A percentile compares a stretch with the other conserved stretches of the same genome.
These are phyloP conservation scores for Sclerotinia spermophila DNA, from an alignment of 2,329 filamentous ascomycete genomes.

Conservation along the genomic window DNA sequence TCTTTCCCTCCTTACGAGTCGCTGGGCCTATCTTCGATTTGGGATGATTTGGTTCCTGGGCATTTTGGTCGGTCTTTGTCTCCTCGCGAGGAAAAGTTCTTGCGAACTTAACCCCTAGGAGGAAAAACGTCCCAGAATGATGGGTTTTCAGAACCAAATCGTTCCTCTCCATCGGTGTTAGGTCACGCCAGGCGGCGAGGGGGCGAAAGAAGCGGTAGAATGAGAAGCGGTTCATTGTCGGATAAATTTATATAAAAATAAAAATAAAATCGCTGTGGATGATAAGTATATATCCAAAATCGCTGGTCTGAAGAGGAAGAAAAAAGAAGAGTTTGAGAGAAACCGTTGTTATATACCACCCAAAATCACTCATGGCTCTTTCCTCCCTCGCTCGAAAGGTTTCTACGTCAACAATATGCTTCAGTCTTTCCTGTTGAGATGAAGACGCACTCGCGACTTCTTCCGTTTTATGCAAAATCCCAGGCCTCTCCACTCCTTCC, in stretches of 20 bases:
- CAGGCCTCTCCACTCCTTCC: no score
- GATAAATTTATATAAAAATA: background rate
- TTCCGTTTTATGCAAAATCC: no score
- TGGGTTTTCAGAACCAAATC: background rate
- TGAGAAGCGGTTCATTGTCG: background rate
- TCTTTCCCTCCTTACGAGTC: background rate
- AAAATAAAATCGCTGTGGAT: background rate
- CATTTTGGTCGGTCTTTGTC: background rate
- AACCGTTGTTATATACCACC: background rate
- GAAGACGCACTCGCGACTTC: background rate
- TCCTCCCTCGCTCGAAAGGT: background rate
- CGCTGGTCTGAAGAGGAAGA: background rate
- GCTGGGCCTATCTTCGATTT: background rate
- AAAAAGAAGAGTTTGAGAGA: background rate
- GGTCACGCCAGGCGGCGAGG: no score
- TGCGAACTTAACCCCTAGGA: background rate
- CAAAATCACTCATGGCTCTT: background rate
- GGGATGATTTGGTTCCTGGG: background rate
- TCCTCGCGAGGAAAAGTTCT: background rate
- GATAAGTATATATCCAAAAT: background rate
- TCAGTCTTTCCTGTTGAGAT: background rate
- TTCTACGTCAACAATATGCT: background rate
- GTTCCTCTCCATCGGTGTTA: background rate
- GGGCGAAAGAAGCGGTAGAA: background rate
- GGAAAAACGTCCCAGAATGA: background rate